phyloP scores from a whole-genome alignment of 441 rosid species.

The Adansonia madagascariensis region DNA sequence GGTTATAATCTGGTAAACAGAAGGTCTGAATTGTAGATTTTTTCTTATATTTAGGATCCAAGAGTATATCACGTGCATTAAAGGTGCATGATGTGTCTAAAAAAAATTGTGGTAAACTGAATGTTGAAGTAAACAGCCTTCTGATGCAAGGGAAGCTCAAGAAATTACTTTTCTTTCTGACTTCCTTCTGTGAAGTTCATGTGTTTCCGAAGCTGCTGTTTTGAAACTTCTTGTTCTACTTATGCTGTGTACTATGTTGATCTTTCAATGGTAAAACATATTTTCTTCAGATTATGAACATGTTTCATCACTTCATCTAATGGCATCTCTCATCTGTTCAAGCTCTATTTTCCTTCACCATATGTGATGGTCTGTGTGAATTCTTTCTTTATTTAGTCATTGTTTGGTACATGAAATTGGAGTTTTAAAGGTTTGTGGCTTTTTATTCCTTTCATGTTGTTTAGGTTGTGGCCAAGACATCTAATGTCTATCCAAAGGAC shows the following conservation, averaged over 20 bases:
- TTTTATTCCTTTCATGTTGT: conserved; percentile 18
- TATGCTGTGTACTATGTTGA: not conserved
- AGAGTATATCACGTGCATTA: not conserved
- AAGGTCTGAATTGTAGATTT: conserved; percentile 3
- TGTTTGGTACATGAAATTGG: not conserved
- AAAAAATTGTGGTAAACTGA: not conserved
- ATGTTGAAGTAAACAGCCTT: not conserved
- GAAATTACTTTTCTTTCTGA: conserved; percentile 4
- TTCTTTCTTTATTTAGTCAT: not conserved
- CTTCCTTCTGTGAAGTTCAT: conserved; percentile 1
- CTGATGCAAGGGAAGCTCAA: not conserved
- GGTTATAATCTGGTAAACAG: not conserved
- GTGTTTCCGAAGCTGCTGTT: not conserved
- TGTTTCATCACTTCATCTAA: not conserved
- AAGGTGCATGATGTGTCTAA: not conserved
- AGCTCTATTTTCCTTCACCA: conserved; percentile 16
- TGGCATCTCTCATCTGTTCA: not conserved
- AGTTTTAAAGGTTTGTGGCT: not conserved
- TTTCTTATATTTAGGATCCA: not conserved
- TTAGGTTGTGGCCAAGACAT: conserved; percentile 70
- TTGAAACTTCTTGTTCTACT: conserved; percentile 10
- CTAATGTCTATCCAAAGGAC: conserved; percentile 71
- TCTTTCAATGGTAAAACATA: conserved; percentile 19
- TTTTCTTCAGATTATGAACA: not conserved
- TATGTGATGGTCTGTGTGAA: not conserved